These are phyloP conservation scores for Lentinus brumalis DNA, from an alignment of 768 basidiomycete species.

Conservation along the genomic window DNA sequence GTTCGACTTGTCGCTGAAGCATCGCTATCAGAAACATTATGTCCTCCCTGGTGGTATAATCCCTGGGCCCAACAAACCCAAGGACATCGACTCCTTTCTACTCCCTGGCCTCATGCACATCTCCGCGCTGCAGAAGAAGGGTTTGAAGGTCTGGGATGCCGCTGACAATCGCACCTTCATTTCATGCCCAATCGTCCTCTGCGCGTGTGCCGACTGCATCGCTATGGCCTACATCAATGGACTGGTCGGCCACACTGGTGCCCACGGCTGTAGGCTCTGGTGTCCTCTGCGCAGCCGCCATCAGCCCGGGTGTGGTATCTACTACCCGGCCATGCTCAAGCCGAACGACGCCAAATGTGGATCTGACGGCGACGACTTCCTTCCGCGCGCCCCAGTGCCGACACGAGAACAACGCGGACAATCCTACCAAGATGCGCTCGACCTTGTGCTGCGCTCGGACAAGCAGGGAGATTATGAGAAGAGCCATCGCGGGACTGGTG, in stretches of 20 bases:
- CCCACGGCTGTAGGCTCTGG: constrained; percentile 36
- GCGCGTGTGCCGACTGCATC: constrained; percentile 9
- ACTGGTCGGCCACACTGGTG: constrained; percentile 36
- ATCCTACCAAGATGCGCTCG: too few relatives aligned
- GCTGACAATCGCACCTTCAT: constrained; percentile 32
- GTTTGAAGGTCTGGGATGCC: constrained; percentile 34
- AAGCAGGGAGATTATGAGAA: too few relatives aligned
- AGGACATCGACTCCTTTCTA: constrained; percentile 35
- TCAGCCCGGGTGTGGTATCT: constrained; percentile 30
- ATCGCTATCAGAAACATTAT: constrained; percentile 33
- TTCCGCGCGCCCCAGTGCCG: too few relatives aligned
- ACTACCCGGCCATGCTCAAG: constrained; percentile 33
- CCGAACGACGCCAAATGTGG: not conserved
- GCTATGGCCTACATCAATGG: constrained; percentile 33
- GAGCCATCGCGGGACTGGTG: too few relatives aligned
- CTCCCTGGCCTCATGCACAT: constrained; percentile 34
- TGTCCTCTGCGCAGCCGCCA: constrained; percentile 34
- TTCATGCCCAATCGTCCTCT: constrained; percentile 22
- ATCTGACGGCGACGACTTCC: too few relatives aligned
- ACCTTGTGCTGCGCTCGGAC: too few relatives aligned
- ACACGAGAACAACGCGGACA: too few relatives aligned
- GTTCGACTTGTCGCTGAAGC: constrained; percentile 24
- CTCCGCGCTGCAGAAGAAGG: constrained; percentile 29
- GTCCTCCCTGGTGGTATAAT: constrained; percentile 33
- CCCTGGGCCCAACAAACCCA: constrained; percentile 35